Evolutionary conservation across 352 stramenopile genomes (phyloP), one percentile per base, ranked within the genome.

Genomic region (Paralagenidium karlingii): DNA sequence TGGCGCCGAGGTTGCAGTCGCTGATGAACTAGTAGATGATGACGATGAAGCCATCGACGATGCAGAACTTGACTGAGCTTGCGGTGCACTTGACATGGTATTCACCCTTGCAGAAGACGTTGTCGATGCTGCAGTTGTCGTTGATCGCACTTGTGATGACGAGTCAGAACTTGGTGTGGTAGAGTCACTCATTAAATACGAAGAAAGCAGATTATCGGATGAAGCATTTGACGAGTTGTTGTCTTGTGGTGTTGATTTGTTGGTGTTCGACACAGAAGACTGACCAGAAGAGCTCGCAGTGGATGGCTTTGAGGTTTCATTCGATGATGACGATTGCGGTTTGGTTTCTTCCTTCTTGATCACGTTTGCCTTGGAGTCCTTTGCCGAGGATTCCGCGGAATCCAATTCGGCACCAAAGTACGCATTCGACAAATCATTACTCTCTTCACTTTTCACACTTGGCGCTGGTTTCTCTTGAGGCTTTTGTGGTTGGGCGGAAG

Each of bases 341-440:
- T 8, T 10, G 37, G 24, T 48, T 38, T 57, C 49, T 24, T 60
- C 47, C 7, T 44, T 54, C 42, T 63, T 65, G 16, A 55, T 12
- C 36, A 61, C 55, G 36, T 43, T 53, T 33, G n/a, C n/a, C n/a
- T 64, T 57, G 47, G 63, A 47, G 19, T 71, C 57, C 1, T 41
- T 38, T 13, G 38, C n/a, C n/a, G n/a, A n/a, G n/a, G n/a, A n/a
- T n/a, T n/a, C 43, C n/a, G 36, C 40, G 5, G 27, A 21, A 12
- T 76, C 65, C 8, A 85, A 54, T 25, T 87, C 70, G 2, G 55
- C 52, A 22, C 73, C 70, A 53, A 90, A 90, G 48, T 85, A 90
- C 19, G 66, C 59, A 15, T 51, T 49, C 13, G 55, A 32, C 24
- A 84, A 49, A 20, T 79, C 60, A 24, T 71, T 59, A 3, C 32